phyloP scores from a whole-genome alignment of 176 grass and related monocot species.

The Oryza glaberrima region DNA sequence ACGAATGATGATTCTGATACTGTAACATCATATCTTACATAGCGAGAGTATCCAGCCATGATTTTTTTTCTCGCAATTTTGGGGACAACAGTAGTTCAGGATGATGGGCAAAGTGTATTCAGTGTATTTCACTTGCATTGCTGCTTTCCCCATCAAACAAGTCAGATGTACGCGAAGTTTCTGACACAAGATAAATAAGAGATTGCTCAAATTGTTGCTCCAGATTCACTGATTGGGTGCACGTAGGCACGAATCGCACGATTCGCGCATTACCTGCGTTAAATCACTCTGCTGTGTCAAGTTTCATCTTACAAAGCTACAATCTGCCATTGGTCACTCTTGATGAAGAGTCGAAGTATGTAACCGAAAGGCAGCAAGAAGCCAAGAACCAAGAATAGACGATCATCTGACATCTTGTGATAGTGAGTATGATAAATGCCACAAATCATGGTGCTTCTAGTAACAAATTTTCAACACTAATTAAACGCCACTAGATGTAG shows the following conservation, averaged over 20 bases:
- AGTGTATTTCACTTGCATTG: constrained; percentile 4
- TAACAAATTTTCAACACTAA: background rate
- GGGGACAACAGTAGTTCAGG: constrained; percentile 18
- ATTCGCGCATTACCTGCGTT: background rate
- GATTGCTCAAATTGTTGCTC: background rate
- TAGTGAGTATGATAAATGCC: background rate
- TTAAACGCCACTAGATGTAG: background rate
- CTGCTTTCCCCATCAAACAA: constrained; percentile 17
- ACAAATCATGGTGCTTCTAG: background rate
- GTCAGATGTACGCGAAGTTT: constrained; percentile 2
- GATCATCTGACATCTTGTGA: background rate
- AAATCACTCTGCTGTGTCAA: too few relatives aligned
- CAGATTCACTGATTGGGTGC: background rate
- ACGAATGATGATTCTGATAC: constrained; percentile 23
- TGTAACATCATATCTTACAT: constrained; percentile 11
- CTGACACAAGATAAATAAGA: constrained; percentile 17
- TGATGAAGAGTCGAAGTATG: background rate
- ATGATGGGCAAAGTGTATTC: background rate
- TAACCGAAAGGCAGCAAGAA: background rate
- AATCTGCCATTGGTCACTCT: background rate
- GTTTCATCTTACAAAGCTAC: too few relatives aligned
- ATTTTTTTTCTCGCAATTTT: background rate
- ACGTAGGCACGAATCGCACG: background rate
- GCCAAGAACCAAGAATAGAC: background rate
- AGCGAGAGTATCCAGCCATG: constrained; percentile 9